Base-by-base conservation (phyloP, 116 monocot genomes). In the Zostera marina region DNA sequence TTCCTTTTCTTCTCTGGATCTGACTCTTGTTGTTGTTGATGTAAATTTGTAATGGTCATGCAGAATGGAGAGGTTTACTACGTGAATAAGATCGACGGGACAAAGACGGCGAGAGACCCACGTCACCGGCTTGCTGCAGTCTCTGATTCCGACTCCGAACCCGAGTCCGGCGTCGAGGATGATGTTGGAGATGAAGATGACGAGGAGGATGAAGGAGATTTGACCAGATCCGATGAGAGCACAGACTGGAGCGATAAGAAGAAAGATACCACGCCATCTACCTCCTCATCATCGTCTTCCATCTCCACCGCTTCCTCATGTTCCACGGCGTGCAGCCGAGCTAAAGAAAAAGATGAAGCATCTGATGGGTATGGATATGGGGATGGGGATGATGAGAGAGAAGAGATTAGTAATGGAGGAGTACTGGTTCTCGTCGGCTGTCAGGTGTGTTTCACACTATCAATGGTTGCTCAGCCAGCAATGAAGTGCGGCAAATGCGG, bases 31-130 rank as follows among this genome's bases (percentile, higher is more conserved):
- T 47, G 14, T 47, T 48, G 48, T 48, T 49, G 20, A 17, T 49
- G 26, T 4, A 17, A 8, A n/a, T 49, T 7, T 3, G n/a, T n/a
- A n/a, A n/a, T n/a, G n/a, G n/a, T n/a, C n/a, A n/a, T 22, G 52
- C 53, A 92, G 61, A 92, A 77, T 0, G 92, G 92, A 24, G 51
- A 83, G 76, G 58, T 92, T n/a, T 86, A 83, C 76, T 92, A 83
- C 72, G 67, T 80, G 16, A 92, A 87, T 76, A 74, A 73, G 72
- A 60, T 24, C 13, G 73, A 67, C 20, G 83, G 92, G 0, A 67
- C 54, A n/a, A 76, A 76, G 41, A 86, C 80, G 23, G 76, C 56
- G 7, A 42, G 62, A 1, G 83, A 83, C 49, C 92, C 92, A 2
- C 73, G 83, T 9, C 47, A 12, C 53, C 16, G 7, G 15, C 49